Evolutionary conservation across 139 green algal species (phyloP).

Genomic region (Haematococcus sp.): DNA sequence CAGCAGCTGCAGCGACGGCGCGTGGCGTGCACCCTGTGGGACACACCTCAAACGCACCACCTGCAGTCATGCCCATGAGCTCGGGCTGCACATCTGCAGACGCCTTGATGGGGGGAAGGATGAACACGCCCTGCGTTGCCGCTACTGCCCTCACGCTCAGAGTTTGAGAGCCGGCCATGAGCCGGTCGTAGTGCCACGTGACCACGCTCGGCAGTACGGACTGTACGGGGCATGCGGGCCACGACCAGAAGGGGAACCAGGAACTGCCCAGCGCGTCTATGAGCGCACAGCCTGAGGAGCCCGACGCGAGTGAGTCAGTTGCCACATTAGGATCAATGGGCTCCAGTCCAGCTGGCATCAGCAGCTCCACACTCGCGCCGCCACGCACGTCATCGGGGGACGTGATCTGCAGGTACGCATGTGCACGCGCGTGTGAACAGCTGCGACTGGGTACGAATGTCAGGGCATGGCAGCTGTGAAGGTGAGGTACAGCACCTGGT

Average conservation of each 20-base stretch:
- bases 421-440: background rate
- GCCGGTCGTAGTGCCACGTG: slow-evolving; percentile 34
- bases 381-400: slow-evolving; percentile 51
- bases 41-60: background rate
- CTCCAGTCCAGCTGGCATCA: slow-evolving; percentile 63
- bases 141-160: slow-evolving; percentile 52
- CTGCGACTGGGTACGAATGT: background rate
- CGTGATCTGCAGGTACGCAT: slow-evolving; percentile 41
- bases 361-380: slow-evolving; percentile 41
- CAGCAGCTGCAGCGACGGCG: too few species aligned
- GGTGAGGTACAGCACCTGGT: too few species aligned
- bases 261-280: background rate
- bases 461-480: background rate
- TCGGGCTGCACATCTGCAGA: slow-evolving; percentile 59
- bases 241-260: slow-evolving; percentile 22
- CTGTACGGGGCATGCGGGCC: slow-evolving; percentile 31
- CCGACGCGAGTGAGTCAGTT: background rate
- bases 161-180: slow-evolving; percentile 44
- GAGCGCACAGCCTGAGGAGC: background rate
- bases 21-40: too few species aligned
- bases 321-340: slow-evolving; percentile 57
- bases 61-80: slow-evolving; percentile 43
- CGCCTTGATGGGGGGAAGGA: slow-evolving; percentile 50
- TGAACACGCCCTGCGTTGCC: slow-evolving; percentile 49
- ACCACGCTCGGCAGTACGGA: slow-evolving; percentile 35